Conservation (phyloP, 805 yeast species). For the Nakazawaea populi region DNA sequence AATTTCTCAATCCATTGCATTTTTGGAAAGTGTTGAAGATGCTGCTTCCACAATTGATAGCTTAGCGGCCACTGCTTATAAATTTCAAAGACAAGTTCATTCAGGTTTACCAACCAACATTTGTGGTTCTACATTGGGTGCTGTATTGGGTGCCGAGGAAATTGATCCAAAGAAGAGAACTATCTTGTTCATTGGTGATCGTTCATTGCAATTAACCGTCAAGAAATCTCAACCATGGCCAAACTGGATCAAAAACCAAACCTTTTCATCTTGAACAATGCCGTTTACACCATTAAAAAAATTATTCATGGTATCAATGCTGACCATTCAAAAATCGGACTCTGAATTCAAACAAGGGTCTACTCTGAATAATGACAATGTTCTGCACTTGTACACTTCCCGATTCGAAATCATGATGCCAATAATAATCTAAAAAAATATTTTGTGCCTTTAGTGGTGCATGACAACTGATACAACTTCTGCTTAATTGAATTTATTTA, state of each 20-base stretch:
- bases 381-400: too few species aligned
- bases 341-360: too few species aligned
- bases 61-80: constrained; percentile 64
- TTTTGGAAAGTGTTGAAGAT: constrained; percentile 53
- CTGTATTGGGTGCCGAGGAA: constrained; percentile 63
- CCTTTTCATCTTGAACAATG: constrained; percentile 63
- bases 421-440: too few species aligned
- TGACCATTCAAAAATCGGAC: too few species aligned
- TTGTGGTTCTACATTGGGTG: constrained; percentile 64
- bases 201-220: constrained; percentile 73
- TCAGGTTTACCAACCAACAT: constrained; percentile 79
- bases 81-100: constrained; percentile 76
- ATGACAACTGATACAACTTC: too few species aligned
- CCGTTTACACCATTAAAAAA: constrained; percentile 72
- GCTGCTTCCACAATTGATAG: constrained; percentile 74
- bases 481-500: too few species aligned
- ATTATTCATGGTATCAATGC: constrained; percentile 67
- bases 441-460: too few species aligned
- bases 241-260: constrained; percentile 65
- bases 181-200: constrained; percentile 67
- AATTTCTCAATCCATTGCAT: constrained; percentile 61
- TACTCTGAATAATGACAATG: too few species aligned
- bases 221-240: constrained; percentile 65
- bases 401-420: too few species aligned
- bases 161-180: constrained; percentile 56